phyloP scores from a whole-genome alignment of 31 red algal genomes.

The Pterothamnion heteromorphum region DNA sequence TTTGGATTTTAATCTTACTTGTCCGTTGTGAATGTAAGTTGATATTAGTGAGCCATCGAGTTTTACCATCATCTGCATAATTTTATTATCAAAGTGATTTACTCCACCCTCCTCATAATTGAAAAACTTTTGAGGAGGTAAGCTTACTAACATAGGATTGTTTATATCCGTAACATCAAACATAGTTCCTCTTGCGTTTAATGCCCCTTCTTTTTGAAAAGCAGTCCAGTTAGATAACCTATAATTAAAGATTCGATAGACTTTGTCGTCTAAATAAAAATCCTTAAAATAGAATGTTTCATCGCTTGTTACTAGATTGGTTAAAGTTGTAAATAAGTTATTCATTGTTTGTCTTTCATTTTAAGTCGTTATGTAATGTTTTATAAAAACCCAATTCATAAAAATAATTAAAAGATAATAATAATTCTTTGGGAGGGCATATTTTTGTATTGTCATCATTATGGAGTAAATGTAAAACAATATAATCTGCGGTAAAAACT shows the following conservation, averaged over 20 bases:
- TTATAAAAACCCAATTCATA: no score
- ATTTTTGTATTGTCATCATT: no score
- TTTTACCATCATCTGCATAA: background rate
- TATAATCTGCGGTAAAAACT: no score
- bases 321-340: no score
- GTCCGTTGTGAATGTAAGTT: background rate
- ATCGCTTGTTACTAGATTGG: background rate
- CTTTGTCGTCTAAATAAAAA: background rate
- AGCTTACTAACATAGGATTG: background rate
- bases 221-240: background rate
- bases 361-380: no score
- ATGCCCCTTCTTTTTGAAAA: conserved; percentile 1
- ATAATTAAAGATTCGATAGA: background rate
- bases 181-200: background rate
- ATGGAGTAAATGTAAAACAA: no score
- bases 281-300: background rate
- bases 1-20: background rate
- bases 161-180: conserved; percentile 23
- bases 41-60: conserved; percentile 3
- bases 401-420: no score
- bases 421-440: no score
- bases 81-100: background rate
- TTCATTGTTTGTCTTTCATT: no score
- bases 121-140: background rate
- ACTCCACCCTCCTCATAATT: background rate